Evolutionary conservation across 2,329 filamentous ascomycete genomes (phyloP).

Genomic region (Atkinsonella texensis): DNA sequence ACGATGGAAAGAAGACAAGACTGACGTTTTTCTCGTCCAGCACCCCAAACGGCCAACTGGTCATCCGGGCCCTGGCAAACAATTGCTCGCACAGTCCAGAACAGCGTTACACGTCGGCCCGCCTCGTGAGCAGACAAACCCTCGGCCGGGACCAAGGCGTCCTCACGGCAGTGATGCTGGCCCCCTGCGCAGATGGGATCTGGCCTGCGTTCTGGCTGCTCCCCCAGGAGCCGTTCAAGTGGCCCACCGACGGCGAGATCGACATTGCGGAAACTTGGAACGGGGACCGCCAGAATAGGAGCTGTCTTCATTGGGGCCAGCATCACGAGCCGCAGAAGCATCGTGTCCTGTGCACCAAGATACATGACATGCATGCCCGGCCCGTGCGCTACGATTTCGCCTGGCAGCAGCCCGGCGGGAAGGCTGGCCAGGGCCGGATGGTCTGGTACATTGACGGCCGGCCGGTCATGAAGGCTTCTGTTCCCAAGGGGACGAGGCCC

Average conservation of each 20-base stretch:
- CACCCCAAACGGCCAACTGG: slow-evolving; percentile 35
- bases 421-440: slow-evolving; percentile 32
- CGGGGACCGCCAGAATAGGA: slow-evolving; percentile 40
- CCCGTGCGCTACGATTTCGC: slow-evolving; percentile 43
- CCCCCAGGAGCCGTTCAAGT: slow-evolving; percentile 43
- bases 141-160: slow-evolving; percentile 39
- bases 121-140: slow-evolving; percentile 40
- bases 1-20: neutral
- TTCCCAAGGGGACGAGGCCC: slow-evolving; percentile 38
- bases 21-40: slow-evolving; percentile 11
- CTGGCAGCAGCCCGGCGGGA: slow-evolving; percentile 36
- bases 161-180: slow-evolving; percentile 36
- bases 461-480: slow-evolving; percentile 43
- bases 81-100: slow-evolving; percentile 20
- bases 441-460: slow-evolving; percentile 48
- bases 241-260: slow-evolving; percentile 47
- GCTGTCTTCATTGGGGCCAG: slow-evolving; percentile 48
- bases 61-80: slow-evolving; percentile 38
- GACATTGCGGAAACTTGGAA: slow-evolving; percentile 54
- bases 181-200: slow-evolving; percentile 42
- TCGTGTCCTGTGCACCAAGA: slow-evolving; percentile 37
- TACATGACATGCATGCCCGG: slow-evolving; percentile 34
- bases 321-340: slow-evolving; percentile 44
- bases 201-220: slow-evolving; percentile 53
- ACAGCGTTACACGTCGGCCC: slow-evolving; percentile 40